These are phyloP conservation scores for Verticillium longisporum DNA, from an alignment of 2,329 filamentous ascomycete genomes.

Conservation along the genomic window DNA sequence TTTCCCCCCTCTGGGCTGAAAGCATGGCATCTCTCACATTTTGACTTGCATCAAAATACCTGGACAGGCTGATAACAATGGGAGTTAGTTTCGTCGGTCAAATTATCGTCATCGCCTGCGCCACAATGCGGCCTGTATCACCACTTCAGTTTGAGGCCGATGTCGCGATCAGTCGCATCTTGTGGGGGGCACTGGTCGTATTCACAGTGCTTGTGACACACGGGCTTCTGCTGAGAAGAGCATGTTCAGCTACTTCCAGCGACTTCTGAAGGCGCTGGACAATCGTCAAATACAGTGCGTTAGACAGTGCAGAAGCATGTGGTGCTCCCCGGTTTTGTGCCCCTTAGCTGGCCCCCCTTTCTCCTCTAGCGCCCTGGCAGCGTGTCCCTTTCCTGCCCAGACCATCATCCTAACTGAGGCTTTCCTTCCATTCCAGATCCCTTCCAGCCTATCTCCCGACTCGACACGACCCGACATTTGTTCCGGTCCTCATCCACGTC, in stretches of 20 bases:
- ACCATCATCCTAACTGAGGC: neutral
- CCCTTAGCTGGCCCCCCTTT: neutral
- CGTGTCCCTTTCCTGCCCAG: neutral
- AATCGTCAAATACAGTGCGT: neutral
- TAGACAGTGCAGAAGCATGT: neutral
- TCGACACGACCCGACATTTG: neutral
- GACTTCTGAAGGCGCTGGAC: neutral
- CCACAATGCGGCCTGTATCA: constrained; percentile 6
- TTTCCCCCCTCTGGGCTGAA: too few relatives aligned
- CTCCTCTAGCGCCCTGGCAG: neutral
- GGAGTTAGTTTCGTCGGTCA: neutral
- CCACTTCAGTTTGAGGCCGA: neutral
- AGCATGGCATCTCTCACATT: neutral
- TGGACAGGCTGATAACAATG: too few relatives aligned
- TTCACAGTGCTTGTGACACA: neutral
- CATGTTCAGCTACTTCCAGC: too few relatives aligned
- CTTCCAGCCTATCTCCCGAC: neutral
- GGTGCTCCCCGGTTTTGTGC: neutral
- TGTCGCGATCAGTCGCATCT: neutral
- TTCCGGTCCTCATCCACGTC: neutral
- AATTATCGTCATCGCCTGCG: constrained; percentile 16
- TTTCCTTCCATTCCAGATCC: neutral
- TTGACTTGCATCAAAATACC: neutral
- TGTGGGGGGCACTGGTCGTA: neutral
- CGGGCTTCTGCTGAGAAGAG: neutral